Evolutionary conservation across 2,329 filamentous ascomycete genomes (phyloP), one percentile per base, ranked within the genome.

Genomic region (Didymella glomerata): DNA sequence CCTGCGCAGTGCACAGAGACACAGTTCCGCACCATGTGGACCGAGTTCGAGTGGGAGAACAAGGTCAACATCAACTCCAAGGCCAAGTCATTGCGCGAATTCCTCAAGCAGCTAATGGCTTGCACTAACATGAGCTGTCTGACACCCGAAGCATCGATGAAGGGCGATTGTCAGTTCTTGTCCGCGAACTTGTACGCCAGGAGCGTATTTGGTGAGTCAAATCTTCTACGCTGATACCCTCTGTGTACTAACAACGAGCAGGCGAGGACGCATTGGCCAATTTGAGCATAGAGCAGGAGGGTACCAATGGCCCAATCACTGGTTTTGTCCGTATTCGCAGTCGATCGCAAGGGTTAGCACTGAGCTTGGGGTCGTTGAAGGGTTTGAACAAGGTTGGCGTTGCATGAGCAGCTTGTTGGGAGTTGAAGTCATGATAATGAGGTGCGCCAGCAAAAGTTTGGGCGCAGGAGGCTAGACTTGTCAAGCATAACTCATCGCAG

Each of bases 61-160:
- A 99, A 99, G 86, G 94, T 99, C 79, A 99, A 99, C 82, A 98
- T 99, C 82, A 97, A 97, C 81, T 96, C 92, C 65, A 98, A 97
- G 84, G 92, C 92, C 67, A 96, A 94, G 83, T 90, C 87, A 27
- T 84, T 99, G 61, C 88, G 94, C 48, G 92, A 96, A 20, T 99
- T 99, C 86, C 82, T 99, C 65, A 90, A 92, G 68, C 90, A 96
- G 76, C 83, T 99, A 61, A 98, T 98, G 95, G 92, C 93, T 62
- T 94, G 91, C 77, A 99, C 95, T 53, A 98, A 99, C 80, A 99
- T 99, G 95, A 95, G 89, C 77, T 99, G 95, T 78, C 81, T 99
- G 72, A 99, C 95, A 7, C 95, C 95, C 3, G 95, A 98, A 75
- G 95, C 94, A 24, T 96, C 93, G 60, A 86, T 99, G 77, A 94